Evolutionary conservation across 2,329 filamentous ascomycete species (phyloP).

Genomic region (Fusarium foetens): DNA sequence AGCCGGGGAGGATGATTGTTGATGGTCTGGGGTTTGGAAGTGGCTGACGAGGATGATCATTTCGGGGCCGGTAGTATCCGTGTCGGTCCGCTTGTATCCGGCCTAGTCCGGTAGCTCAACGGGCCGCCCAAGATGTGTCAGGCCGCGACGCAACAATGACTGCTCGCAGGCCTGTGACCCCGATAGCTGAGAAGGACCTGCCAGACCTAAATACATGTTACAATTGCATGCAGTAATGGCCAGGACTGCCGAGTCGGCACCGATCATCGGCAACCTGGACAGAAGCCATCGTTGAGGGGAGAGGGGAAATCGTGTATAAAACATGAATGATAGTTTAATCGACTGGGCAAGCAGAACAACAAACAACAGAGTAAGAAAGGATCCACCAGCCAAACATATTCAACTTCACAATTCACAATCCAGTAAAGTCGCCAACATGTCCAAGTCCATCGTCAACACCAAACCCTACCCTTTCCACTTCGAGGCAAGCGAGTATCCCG

Average conservation of each 20-base stretch:
- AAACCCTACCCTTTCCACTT: conserved; percentile 19
- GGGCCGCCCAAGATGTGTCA: background rate
- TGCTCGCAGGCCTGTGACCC: background rate
- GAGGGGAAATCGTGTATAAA: conserved; percentile 8
- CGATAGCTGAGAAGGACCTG: background rate
- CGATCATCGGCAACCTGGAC: background rate
- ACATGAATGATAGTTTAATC: background rate
- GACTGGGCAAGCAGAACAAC: background rate
- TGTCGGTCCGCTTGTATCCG: conserved; percentile 15
- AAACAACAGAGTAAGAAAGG: background rate
- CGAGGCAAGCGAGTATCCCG: conserved; percentile 8
- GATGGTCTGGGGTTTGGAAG: background rate
- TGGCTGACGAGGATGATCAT: background rate
- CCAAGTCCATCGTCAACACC: conserved; percentile 22
- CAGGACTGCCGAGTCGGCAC: background rate
- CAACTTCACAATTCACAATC: background rate
- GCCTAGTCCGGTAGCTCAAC: background rate
- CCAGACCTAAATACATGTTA: background rate
- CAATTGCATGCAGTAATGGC: background rate
- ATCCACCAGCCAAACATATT: accelerated
- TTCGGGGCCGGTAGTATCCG: conserved; percentile 15
- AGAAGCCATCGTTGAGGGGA: background rate
- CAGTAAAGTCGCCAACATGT: conserved; percentile 8
- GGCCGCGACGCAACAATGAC: background rate
- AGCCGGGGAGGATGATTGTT: background rate